phyloP scores from a whole-genome alignment of 352 stramenopile species.

The Pythium coloratum region DNA sequence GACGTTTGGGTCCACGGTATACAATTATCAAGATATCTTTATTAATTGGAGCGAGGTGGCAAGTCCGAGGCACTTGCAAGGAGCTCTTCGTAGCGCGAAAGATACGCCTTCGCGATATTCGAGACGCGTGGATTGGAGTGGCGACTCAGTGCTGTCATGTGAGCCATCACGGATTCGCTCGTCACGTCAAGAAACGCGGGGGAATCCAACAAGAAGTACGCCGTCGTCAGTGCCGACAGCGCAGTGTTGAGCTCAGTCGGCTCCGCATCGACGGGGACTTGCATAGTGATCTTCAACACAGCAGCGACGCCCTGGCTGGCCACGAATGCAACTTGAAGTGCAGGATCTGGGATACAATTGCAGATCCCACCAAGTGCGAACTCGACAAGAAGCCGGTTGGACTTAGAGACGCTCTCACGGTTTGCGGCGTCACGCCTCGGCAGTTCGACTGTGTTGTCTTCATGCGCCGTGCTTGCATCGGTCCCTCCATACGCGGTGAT shows the following conservation, averaged over 20 bases:
- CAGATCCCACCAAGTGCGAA: constrained; percentile 75
- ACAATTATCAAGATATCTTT: neutral
- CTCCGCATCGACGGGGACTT: constrained; percentile 17
- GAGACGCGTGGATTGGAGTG: constrained; percentile 46
- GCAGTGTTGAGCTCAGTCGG: constrained; percentile 37
- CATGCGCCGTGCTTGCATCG: neutral
- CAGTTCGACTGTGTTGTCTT: neutral
- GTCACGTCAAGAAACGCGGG: constrained; percentile 44
- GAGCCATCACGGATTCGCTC: constrained; percentile 28
- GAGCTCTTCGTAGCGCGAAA: constrained; percentile 47
- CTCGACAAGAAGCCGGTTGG: constrained; percentile 48
- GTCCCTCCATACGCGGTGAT: constrained; percentile 26
- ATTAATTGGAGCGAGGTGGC: neutral
- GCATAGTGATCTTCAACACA: constrained; percentile 44
- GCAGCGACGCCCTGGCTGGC: constrained; percentile 45
- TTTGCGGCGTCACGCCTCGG: neutral
- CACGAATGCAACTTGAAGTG: constrained; percentile 59
- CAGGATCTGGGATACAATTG: constrained; percentile 69
- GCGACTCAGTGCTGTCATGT: constrained; percentile 34
- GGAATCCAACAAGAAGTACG: constrained; percentile 73
- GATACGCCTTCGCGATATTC: constrained; percentile 49
- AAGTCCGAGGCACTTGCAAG: constrained; percentile 18
- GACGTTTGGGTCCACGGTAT: neutral
- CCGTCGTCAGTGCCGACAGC: constrained; percentile 56
- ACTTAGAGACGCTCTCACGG: constrained; percentile 4